These are phyloP conservation scores for Vanrija sp. DNA, from an alignment of 1,284 basidiomycete species.

Conservation along the genomic window DNA sequence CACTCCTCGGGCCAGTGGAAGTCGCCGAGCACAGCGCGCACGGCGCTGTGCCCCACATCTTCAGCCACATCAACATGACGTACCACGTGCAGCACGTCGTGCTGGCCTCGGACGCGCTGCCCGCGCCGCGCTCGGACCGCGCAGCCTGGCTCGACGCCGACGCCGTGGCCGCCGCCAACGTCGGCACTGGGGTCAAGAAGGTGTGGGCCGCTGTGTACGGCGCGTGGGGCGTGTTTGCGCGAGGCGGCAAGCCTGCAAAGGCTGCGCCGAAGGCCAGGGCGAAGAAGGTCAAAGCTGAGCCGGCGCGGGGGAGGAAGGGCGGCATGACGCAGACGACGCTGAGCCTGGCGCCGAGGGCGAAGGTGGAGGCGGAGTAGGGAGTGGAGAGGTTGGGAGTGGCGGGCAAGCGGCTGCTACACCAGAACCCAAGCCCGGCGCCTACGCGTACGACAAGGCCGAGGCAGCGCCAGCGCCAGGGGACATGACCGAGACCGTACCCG, in stretches of 20 bases:
- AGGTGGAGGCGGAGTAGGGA: conserved; percentile 4
- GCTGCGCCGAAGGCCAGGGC: not conserved
- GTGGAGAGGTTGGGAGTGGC: conserved; percentile 1
- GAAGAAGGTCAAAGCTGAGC: not conserved
- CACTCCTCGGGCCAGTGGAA: not conserved
- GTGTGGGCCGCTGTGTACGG: conserved; percentile 45
- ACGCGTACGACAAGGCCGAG: no score
- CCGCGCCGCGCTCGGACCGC: not conserved
- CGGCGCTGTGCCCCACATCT: conserved; percentile 63
- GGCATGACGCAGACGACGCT: conserved; percentile 6
- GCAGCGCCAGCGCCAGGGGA: no score
- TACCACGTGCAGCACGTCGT: conserved; percentile 60
- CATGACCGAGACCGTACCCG: no score
- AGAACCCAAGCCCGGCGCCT: no score
- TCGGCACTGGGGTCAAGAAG: conserved; percentile 50
- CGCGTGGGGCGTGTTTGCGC: conserved; percentile 29
- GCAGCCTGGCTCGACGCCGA: conserved; percentile 31
- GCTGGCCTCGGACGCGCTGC: conserved; percentile 5
- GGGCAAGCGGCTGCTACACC: no score
- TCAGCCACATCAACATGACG: conserved; percentile 86
- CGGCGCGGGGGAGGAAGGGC: not conserved
- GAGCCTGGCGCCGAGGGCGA: conserved; percentile 3
- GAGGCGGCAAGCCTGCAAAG: not conserved
- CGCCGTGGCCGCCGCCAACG: conserved; percentile 34
- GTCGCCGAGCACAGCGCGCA: not conserved